Conservation (phyloP, 495 filamentous ascomycete species). For the Talaromyces ruber region DNA sequence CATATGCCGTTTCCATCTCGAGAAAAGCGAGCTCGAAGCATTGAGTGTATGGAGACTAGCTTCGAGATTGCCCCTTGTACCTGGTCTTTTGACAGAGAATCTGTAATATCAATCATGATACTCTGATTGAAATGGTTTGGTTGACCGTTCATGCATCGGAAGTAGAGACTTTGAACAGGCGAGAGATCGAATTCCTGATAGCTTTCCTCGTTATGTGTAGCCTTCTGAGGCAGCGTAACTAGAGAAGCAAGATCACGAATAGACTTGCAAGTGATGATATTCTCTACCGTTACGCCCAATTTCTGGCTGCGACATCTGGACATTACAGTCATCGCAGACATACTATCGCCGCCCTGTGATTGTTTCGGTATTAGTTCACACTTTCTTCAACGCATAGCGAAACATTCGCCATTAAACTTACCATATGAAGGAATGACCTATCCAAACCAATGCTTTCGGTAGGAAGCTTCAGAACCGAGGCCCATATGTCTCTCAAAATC, state of each 20-base stretch:
- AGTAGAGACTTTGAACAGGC: conserved; percentile 16
- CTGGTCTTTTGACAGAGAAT: conserved; percentile 26
- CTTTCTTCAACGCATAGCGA: not conserved
- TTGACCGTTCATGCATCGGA: conserved; percentile 22
- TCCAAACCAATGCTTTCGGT: conserved; percentile 22
- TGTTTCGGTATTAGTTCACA: not conserved
- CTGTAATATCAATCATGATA: conserved; percentile 16
- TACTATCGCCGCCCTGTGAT: conserved; percentile 31
- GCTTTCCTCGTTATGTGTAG: conserved; percentile 2
- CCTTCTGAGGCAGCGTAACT: conserved; percentile 9
- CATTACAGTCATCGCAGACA: conserved; percentile 40
- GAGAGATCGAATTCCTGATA: conserved; percentile 13
- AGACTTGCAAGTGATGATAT: conserved; percentile 17
- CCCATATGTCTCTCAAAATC: conserved; percentile 25
- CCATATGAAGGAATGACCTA: conserved; percentile 40
- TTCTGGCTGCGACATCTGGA: conserved; percentile 14
- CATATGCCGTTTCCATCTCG: conserved; percentile 14
- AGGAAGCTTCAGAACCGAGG: conserved; percentile 25
- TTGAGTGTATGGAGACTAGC: conserved; percentile 46
- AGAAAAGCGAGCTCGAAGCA: conserved; percentile 52
- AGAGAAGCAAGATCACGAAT: conserved; percentile 13
- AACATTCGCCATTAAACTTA: conserved; percentile 5
- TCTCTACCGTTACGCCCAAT: conserved; percentile 14
- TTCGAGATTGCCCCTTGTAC: conserved; percentile 37
- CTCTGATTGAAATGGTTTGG: conserved; percentile 19